These are phyloP conservation scores for Fusarium aywerte DNA, from an alignment of 2,329 filamentous ascomycete species.

Conservation along the genomic window DNA sequence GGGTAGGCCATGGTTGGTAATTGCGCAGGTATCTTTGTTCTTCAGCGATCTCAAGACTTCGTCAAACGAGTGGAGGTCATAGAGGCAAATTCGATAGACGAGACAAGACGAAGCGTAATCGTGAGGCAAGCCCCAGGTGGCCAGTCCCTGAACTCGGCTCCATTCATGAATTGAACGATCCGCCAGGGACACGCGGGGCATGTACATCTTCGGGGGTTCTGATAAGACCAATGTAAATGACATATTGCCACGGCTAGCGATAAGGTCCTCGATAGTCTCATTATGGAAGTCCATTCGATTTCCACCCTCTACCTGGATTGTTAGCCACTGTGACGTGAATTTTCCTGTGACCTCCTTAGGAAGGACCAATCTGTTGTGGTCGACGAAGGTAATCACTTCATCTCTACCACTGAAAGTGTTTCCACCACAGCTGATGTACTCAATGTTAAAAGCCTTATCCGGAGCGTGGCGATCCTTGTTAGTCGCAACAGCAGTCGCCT, in stretches of 20 bases:
- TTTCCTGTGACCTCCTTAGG: slow-evolving; percentile 2
- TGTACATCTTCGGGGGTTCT: slow-evolving; percentile 63
- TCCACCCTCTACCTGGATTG: not conserved
- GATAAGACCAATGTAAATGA: slow-evolving; percentile 62
- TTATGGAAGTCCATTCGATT: slow-evolving; percentile 61
- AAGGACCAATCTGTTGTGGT: slow-evolving; percentile 50
- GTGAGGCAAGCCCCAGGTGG: slow-evolving; percentile 15
- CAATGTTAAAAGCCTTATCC: slow-evolving; percentile 35
- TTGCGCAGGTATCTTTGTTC: slow-evolving; percentile 37
- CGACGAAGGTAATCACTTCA: slow-evolving; percentile 55
- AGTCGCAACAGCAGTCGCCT: not conserved
- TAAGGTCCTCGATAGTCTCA: slow-evolving; percentile 59
- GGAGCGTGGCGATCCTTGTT: slow-evolving; percentile 33
- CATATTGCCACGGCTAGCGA: slow-evolving; percentile 51
- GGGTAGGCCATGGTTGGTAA: slow-evolving; percentile 44
- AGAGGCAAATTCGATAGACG: slow-evolving; percentile 55
- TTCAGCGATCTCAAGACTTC: slow-evolving; percentile 37
- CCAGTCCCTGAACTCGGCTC: slow-evolving; percentile 49
- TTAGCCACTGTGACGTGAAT: slow-evolving; percentile 34
- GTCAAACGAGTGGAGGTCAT: not conserved
- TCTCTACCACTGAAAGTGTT: slow-evolving; percentile 53
- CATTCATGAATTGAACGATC: slow-evolving; percentile 23
- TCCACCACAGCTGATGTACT: slow-evolving; percentile 58
- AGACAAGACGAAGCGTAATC: slow-evolving; percentile 53
- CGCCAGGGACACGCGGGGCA: not conserved